Evolutionary conservation across 2,329 filamentous ascomycete species (phyloP), one percentile per base, ranked within the genome.

Genomic region (Dendryphion nanum): DNA sequence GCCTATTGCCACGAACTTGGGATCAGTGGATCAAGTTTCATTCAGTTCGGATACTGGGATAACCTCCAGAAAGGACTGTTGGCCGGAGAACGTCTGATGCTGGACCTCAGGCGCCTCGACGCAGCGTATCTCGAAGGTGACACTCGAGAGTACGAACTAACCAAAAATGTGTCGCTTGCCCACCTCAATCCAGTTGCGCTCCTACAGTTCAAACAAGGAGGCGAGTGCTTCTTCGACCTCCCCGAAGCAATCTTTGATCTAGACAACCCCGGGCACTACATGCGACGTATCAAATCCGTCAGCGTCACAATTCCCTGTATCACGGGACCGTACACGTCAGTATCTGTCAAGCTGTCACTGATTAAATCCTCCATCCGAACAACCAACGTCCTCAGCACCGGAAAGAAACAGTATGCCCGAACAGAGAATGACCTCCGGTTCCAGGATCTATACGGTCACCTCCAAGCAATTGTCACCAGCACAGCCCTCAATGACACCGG

Each of bases 211-310:
- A 48, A 53, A 8, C 28, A 40, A 19, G 38, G 18, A 7, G 61
- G 56, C 6, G 35, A 8, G 3, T 34, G 30, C 18, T 35, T 39
- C 12, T 59, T 67, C 37, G 28, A 40, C 18, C 13, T 70, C 12
- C 51, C 57, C 5, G 67, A 71, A 45, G 20, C 43, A 4, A 23
- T 64, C 4, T 69, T 61, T 41, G 66, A 70, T 47, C 44, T 67
- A 24, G 66, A 68, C 51, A 68, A 57, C 40, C 67, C 69, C 0
- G 66, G 67, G 3, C 68, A 71, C 47, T 70, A 67, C 47, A 32
- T 55, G 12, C 61, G 68, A 1, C 57, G 64, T 5, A 63, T 70
- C 39, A 51, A 49, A 14, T 45, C 54, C 20, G 57, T 70, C 1
- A 29, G 55, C 1, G 14, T 71, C 2, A 51, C 63, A 0, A 57